phyloP scores from a whole-genome alignment of 1,139 yeast species.

The Yamadazyma oceani region DNA sequence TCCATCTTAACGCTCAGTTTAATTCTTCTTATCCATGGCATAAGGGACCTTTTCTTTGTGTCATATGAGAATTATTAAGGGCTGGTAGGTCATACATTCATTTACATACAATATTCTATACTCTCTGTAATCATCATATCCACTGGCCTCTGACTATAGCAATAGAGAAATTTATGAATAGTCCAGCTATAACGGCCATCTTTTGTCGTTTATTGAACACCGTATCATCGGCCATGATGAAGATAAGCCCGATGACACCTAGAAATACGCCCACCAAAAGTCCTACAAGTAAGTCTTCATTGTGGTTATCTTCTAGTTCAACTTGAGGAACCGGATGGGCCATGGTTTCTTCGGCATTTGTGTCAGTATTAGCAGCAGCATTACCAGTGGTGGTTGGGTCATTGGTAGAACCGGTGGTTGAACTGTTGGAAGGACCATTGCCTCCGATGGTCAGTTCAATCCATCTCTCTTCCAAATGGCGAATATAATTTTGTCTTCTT shows the following conservation, averaged over 20 bases:
- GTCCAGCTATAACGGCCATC: constrained; percentile 64
- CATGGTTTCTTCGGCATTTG: constrained; percentile 12
- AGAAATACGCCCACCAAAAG: constrained; percentile 61
- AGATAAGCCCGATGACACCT: constrained; percentile 60
- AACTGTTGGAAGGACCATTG: constrained; percentile 1
- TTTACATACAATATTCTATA: not conserved
- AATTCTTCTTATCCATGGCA: constrained; percentile 31
- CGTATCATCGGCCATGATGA: constrained; percentile 55
- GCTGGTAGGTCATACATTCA: constrained; percentile 52
- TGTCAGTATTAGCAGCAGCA: constrained; percentile 7
- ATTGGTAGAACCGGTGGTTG: constrained; percentile 9
- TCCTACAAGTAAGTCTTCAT: constrained; percentile 64
- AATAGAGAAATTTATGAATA: constrained; percentile 56
- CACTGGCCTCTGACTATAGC: constrained; percentile 55
- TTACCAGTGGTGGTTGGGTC: constrained; percentile 1
- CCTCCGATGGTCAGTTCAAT: constrained; percentile 68
- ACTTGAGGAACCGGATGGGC: constrained; percentile 23
- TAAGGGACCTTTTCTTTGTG: constrained; percentile 16
- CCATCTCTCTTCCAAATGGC: constrained; percentile 87
- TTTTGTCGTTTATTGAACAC: constrained; percentile 58
- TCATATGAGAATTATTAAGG: constrained; percentile 36
- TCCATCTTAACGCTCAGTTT: constrained; percentile 50
- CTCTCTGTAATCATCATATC: constrained; percentile 22
- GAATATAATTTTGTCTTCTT: constrained; percentile 34
- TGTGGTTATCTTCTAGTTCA: constrained; percentile 38